Evolutionary conservation across 495 filamentous ascomycete genomes (phyloP).

Genomic region (Echria macrotheca): DNA sequence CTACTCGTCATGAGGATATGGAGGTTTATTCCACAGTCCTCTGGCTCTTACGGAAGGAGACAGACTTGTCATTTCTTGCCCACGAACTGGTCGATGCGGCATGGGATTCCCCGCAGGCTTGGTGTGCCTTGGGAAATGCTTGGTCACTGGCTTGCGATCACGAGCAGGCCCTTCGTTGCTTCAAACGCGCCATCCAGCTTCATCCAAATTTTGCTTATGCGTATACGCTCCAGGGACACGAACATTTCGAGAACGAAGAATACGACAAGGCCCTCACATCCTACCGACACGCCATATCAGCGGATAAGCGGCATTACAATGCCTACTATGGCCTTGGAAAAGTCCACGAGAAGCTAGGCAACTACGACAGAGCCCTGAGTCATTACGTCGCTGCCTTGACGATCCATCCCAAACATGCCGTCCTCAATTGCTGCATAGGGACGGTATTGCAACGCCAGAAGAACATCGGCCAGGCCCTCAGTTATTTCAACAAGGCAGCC

Average conservation of each 20-base stretch:
- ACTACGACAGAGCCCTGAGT: constrained; percentile 80
- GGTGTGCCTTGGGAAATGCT: constrained; percentile 92
- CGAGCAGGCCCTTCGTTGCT: constrained; percentile 89
- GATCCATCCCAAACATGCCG: constrained; percentile 88
- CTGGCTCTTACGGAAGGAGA: constrained; percentile 90
- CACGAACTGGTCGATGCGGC: constrained; percentile 83
- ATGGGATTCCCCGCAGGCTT: constrained; percentile 84
- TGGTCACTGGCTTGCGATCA: constrained; percentile 94
- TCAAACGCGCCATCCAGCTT: constrained; percentile 88
- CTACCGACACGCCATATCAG: constrained; percentile 76
- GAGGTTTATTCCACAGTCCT: constrained; percentile 96
- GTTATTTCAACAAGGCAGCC: constrained; percentile 73
- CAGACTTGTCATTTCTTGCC: constrained; percentile 83
- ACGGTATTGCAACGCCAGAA: constrained; percentile 81
- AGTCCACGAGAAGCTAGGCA: constrained; percentile 91
- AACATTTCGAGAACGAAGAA: constrained; percentile 94
- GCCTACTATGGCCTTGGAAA: constrained; percentile 93
- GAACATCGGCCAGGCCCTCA: constrained; percentile 67
- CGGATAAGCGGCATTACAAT: constrained; percentile 88
- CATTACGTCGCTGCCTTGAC: constrained; percentile 81
- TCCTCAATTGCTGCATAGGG: constrained; percentile 87
- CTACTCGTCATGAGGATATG: constrained; percentile 84
- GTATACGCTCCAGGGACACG: constrained; percentile 91
- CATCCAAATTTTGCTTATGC: constrained; percentile 90
- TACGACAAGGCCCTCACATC: constrained; percentile 86